Evolutionary conservation across 2,329 filamentous ascomycete genomes (phyloP).

Genomic region (Aureobasidium melanogenum): DNA sequence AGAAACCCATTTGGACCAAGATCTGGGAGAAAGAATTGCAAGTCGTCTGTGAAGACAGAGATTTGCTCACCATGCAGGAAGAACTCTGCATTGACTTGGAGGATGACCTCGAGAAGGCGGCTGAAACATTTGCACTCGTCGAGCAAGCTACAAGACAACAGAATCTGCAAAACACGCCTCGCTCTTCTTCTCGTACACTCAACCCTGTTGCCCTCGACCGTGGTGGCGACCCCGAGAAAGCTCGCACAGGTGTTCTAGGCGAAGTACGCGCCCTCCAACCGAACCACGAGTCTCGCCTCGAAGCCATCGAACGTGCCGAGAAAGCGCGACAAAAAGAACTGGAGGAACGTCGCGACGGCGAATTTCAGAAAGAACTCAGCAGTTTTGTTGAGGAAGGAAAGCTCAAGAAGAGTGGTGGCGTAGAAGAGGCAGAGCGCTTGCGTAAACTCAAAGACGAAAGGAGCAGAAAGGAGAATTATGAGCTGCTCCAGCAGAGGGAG

Average conservation of each 20-base stretch:
- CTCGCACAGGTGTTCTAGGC: constrained; percentile 83
- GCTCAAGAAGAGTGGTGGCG: constrained; percentile 90
- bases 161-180: constrained; percentile 55
- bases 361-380: constrained; percentile 77
- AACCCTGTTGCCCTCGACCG: constrained; percentile 27
- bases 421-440: constrained; percentile 85
- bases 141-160: constrained; percentile 99
- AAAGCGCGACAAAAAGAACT: constrained; percentile 84
- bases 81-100: constrained; percentile 86
- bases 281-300: constrained; percentile 85
- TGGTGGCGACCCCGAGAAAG: constrained; percentile 62
- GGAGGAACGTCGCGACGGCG: constrained; percentile 61
- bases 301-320: constrained; percentile 96
- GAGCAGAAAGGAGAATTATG: constrained; percentile 66
- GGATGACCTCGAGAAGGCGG: constrained; percentile 90
- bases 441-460: constrained; percentile 79
- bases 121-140: constrained; percentile 86
- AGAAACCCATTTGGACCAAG: constrained; percentile 97
- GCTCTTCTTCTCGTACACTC: constrained; percentile 11
- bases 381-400: constrained; percentile 82
- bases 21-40: constrained; percentile 98
- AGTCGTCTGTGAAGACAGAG: constrained; percentile 88
- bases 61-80: constrained; percentile 92
- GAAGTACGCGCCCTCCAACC: constrained; percentile 90
- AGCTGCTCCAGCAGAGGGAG: constrained; percentile 44